phyloP scores from a whole-genome alignment of 345 rosid species.

The Fremontodendron californicum region DNA sequence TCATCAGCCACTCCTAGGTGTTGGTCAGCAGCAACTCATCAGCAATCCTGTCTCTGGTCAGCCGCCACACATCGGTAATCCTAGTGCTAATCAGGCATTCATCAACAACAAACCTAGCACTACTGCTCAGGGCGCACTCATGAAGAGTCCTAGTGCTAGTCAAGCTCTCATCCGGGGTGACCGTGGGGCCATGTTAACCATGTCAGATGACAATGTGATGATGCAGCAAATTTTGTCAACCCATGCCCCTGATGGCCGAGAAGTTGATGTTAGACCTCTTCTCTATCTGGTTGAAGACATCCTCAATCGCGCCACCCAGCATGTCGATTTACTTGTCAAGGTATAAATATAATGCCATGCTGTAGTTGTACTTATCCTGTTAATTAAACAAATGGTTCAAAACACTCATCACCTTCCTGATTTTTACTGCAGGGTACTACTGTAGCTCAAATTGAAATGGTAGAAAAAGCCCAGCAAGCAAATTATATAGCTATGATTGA shows the following conservation, averaged over 20 bases:
- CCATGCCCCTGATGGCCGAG: constrained; percentile 67
- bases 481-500: constrained; percentile 37
- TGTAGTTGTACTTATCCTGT: background rate
- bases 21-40: background rate
- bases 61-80: background rate
- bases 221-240: constrained; percentile 49
- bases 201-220: constrained; percentile 64
- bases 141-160: background rate
- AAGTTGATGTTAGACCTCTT: constrained; percentile 61
- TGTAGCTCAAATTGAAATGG: constrained; percentile 24
- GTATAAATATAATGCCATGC: constrained; percentile 16
- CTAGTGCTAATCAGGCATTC: constrained; percentile 12
- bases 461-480: constrained; percentile 38
- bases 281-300: constrained; percentile 61
- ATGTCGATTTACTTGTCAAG: constrained; percentile 24
- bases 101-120: background rate
- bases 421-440: constrained; percentile 20
- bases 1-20: background rate
- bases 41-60: background rate
- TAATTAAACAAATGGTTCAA: background rate
- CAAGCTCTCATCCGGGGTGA: constrained; percentile 32
- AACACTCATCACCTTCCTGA: background rate
- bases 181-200: constrained; percentile 36
- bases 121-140: background rate
- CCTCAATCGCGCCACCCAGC: constrained; percentile 56